Evolutionary conservation across 2,329 filamentous ascomycete genomes (phyloP).

Genomic region (Colletotrichum sp.): DNA sequence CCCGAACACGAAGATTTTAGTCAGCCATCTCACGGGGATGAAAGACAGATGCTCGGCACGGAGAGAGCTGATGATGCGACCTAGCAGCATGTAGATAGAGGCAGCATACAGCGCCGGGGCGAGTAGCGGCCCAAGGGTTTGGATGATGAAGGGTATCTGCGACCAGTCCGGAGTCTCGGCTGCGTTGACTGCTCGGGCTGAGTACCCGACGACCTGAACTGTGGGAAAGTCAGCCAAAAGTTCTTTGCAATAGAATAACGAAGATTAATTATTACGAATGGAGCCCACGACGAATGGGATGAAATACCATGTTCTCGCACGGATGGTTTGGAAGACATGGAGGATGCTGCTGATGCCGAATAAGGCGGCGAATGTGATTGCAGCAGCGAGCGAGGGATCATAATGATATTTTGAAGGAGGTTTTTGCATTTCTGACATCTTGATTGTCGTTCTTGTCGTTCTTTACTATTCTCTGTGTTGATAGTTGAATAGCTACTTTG

Average conservation of each 20-base stretch:
- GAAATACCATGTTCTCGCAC: not conserved
- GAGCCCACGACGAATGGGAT: not conserved
- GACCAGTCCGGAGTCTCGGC: not conserved
- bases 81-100: not conserved
- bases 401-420: not conserved
- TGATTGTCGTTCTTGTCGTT: not conserved
- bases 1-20: not conserved
- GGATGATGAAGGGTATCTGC: not conserved
- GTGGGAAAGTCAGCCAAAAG: rapidly evolving
- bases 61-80: not conserved
- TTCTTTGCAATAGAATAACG: not conserved
- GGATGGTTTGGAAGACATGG: not conserved
- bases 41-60: not conserved
- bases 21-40: not conserved
- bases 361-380: not conserved
- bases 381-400: not conserved
- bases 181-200: not conserved
- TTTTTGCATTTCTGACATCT: not conserved
- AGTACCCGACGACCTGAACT: not conserved
- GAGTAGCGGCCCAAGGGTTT: not conserved
- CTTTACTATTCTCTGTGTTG: not conserved
- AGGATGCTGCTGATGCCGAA: not conserved
- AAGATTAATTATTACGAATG: not conserved
- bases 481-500: rapidly evolving
- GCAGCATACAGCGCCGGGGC: not conserved